These are phyloP conservation scores for Cucurbita pepo DNA, from an alignment of 306 rosid genomes.

Conservation along the genomic window DNA sequence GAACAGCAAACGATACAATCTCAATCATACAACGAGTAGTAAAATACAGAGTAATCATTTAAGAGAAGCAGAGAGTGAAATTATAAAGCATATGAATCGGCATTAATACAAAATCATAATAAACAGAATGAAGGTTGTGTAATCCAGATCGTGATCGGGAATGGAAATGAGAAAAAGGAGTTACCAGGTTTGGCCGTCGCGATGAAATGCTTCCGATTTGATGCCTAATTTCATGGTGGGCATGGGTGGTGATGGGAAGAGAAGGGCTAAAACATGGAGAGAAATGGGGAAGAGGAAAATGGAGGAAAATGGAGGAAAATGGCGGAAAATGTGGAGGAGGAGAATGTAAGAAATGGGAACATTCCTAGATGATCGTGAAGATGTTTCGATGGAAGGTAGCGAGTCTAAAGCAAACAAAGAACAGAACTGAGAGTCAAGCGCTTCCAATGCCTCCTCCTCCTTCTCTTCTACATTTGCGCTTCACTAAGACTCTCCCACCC, in stretches of 20 bases:
- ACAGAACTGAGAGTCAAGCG: slow-evolving; percentile 19
- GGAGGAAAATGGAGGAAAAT: not conserved
- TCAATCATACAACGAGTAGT: not conserved
- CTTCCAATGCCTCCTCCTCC: slow-evolving; percentile 6
- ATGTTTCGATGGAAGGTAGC: slow-evolving; percentile 13
- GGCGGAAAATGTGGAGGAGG: slow-evolving; percentile 2
- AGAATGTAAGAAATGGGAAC: not conserved
- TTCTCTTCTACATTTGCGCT: not conserved
- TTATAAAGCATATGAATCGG: not conserved
- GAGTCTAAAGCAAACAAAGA: slow-evolving; percentile 29
- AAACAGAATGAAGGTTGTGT: not conserved
- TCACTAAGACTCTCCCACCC: not conserved
- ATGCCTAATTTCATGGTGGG: slow-evolving; percentile 64
- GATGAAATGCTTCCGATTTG: slow-evolving; percentile 56
- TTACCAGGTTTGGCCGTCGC: slow-evolving; percentile 57
- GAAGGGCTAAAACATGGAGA: slow-evolving; percentile 3
- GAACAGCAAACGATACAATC: not conserved
- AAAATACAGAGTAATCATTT: not conserved
- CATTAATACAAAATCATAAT: not conserved
- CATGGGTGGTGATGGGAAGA: slow-evolving; percentile 10
- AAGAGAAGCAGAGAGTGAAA: not conserved
- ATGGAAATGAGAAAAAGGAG: not conserved
- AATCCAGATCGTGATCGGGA: not conserved
- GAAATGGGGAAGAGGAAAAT: not conserved
- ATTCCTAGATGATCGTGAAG: not conserved